These are phyloP conservation scores for Pseudodiploospora longispora DNA, from an alignment of 2,329 filamentous ascomycete genomes.

Conservation along the genomic window DNA sequence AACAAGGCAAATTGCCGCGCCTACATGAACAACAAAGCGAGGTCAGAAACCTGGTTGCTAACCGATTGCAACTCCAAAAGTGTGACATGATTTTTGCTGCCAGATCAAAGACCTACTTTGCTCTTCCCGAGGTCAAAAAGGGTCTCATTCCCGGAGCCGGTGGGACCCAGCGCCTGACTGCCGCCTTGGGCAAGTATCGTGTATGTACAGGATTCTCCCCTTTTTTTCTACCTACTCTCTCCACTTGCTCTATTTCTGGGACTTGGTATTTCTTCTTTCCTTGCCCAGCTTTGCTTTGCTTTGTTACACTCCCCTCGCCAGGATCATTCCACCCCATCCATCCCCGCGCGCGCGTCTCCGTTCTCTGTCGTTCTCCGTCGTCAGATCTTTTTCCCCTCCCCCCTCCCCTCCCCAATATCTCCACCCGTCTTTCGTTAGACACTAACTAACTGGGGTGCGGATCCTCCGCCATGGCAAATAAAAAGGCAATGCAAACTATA, in stretches of 20 bases:
- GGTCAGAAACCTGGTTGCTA: not conserved
- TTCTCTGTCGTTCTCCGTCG: no score
- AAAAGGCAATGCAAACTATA: constrained; percentile 23
- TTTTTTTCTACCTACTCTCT: not conserved
- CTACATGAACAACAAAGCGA: not conserved
- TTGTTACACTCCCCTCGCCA: no score
- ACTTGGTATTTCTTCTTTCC: not conserved
- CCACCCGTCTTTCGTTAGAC: no score
- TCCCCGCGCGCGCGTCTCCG: no score
- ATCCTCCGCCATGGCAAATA: not conserved
- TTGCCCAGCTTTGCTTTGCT: not conserved
- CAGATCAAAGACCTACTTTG: constrained; percentile 24
- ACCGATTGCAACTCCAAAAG: constrained; percentile 11
- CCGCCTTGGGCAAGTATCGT: constrained; percentile 32
- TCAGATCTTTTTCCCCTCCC: not conserved
- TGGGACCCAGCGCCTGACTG: constrained; percentile 32
- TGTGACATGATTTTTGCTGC: constrained; percentile 33
- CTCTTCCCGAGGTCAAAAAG: constrained; percentile 31
- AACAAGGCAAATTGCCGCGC: not conserved
- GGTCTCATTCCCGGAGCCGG: constrained; percentile 33
- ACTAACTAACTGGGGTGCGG: no score
- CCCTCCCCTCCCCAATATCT: not conserved
- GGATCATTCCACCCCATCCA: no score
- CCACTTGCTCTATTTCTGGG: not conserved
- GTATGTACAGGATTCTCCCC: constrained; percentile 15